phyloP scores from a whole-genome alignment of 768 basidiomycete species.

The Glaciozyma martinii region DNA sequence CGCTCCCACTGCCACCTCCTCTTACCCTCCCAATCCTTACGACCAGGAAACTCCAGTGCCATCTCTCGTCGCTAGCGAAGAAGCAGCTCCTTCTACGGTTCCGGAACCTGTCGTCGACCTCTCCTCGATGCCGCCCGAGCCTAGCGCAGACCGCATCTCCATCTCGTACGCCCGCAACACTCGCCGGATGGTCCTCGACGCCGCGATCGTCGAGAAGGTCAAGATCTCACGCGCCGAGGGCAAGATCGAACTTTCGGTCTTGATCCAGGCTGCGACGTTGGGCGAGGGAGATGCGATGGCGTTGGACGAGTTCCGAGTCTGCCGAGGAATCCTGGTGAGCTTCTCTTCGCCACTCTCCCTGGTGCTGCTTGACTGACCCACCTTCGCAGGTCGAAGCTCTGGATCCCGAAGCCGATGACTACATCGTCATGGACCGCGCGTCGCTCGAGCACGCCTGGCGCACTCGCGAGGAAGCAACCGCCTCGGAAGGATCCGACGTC shows the following conservation, averaged over 20 bases:
- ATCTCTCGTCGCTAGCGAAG: conserved; percentile 11
- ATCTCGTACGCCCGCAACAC: conserved; percentile 89
- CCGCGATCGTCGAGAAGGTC: conserved; percentile 71
- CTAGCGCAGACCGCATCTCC: conserved; percentile 50
- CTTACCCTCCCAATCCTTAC: conserved; percentile 4
- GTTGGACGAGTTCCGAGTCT: conserved; percentile 30
- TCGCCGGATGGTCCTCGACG: conserved; percentile 76
- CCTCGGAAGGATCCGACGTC: background rate
- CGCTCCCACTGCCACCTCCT: background rate
- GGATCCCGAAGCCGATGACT: conserved; percentile 37
- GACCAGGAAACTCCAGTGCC: background rate
- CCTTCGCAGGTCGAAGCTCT: conserved; percentile 37
- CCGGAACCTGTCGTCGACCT: background rate
- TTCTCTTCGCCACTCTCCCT: conserved; percentile 9
- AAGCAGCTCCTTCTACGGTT: background rate
- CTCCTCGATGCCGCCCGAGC: conserved; percentile 21
- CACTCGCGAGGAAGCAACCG: conserved; percentile 29
- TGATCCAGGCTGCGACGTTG: conserved; percentile 17
- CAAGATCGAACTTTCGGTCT: conserved; percentile 70
- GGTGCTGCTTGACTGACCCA: background rate
- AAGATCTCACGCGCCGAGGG: conserved; percentile 73
- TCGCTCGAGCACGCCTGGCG: conserved; percentile 30
- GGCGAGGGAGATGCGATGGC: conserved; percentile 12
- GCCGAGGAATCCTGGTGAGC: conserved; percentile 70
- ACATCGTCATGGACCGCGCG: conserved; percentile 31